phyloP scores from a whole-genome alignment of 768 basidiomycete species.

The Rhodotorula babjevae region DNA sequence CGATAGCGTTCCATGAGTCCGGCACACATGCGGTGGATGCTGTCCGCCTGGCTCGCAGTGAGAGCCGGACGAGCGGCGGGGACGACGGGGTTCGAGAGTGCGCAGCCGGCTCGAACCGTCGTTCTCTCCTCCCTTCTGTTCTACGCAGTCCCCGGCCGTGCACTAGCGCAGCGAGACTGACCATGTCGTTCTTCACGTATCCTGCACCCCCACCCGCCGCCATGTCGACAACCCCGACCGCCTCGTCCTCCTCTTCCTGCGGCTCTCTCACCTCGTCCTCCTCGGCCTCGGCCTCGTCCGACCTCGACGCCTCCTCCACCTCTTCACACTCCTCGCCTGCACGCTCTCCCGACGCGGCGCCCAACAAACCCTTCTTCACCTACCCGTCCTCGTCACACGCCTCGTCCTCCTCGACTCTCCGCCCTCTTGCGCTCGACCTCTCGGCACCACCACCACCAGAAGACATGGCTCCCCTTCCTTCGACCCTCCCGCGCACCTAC shows the following conservation, averaged over 20 bases:
- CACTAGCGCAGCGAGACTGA: not conserved
- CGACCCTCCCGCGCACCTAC: constrained; percentile 16
- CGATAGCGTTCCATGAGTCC: no score
- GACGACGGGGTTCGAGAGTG: no score
- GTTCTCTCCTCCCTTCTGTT: not conserved
- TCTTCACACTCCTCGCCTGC: not conserved
- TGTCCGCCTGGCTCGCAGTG: no score
- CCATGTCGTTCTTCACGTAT: not conserved
- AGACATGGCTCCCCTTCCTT: not conserved
- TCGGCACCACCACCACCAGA: not conserved
- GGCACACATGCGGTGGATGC: no score
- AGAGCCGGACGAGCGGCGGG: no score
- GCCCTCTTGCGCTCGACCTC: no score
- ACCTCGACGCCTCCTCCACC: not conserved
- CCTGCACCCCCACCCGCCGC: not conserved
- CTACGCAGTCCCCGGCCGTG: not conserved
- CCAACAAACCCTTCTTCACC: not conserved
- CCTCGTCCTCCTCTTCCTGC: not conserved
- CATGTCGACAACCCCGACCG: not conserved
- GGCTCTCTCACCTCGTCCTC: not conserved
- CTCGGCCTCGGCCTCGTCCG: not conserved
- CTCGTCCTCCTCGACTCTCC: not conserved
- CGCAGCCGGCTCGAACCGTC: not conserved
- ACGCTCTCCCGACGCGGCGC: not conserved
- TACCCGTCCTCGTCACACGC: not conserved